Evolutionary conservation across 345 rosid genomes (phyloP), one percentile per base, ranked within the genome.

Genomic region (Turritis glabra): DNA sequence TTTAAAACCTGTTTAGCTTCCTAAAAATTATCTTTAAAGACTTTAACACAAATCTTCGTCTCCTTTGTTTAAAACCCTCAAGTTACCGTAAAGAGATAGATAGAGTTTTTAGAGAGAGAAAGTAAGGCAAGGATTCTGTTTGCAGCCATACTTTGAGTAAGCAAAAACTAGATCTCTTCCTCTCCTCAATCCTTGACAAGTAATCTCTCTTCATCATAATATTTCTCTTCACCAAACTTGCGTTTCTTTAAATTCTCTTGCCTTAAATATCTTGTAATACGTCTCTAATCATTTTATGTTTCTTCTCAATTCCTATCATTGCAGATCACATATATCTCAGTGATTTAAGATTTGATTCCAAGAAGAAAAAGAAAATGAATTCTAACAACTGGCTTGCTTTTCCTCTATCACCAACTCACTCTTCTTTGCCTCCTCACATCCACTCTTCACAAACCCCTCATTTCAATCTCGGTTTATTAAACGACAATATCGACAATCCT

Each of bases 361-460:
- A 32, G 27, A 54, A 23, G 23, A 22, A 35, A 33, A 55, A 32
- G 53, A 26, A 14, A 37, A 90, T 90, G 98, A 95, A 92, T 83
- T 81, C 99, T 65, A 95, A 95, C 86, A 95, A 92, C 87, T 95
- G 99, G 98, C 98, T 95, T 21, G 88, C 97, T 1, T 95, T 95
- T 73, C 98, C 99, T 11, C 90, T 90, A 67, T 92, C 97, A 75
- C 98, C 97, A 8, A 81, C 85, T 38, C 88, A 87, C 71, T 64
- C 97, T 61, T 81, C 97, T 32, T 61, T 91, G 79, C 95, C 86
- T 32, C 65, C 88, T 55, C 92, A 89, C 71, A 80, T 91, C 7
- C 90, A 91, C 55, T 27, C 94, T n/a, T 75, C 93, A 64, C 95
- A 90, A 25, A 47, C 89, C 64, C 88, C 89, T 66, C 98, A 92